Conservation (phyloP, 176 grass and related monocot species). For the bread wheat (Triticum aestivum) region IWGSC_CS_RefSeq_v2.1 NC_057801.1:26580124-26580623, state of each 20-base stretch:
- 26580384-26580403: background rate
- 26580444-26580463: background rate
- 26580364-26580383: background rate
- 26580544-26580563: too few relatives aligned
- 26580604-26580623: too few relatives aligned
- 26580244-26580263: background rate
- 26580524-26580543: too few relatives aligned
- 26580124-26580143: background rate
- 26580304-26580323: background rate
- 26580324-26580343: background rate
- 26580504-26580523: constrained; percentile 2
- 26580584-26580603: too few relatives aligned
- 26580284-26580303: background rate
- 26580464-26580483: background rate
- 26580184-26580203: background rate
- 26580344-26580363: background rate
- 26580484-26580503: background rate
- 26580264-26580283: background rate
- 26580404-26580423: background rate
- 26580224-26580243: background rate
- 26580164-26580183: background rate
- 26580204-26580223: background rate
- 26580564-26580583: too few relatives aligned
- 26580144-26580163: background rate
- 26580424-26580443: background rate